Conservation (phyloP, 2,329 filamentous ascomycete species). For the Periglandula ipomoeae region DNA sequence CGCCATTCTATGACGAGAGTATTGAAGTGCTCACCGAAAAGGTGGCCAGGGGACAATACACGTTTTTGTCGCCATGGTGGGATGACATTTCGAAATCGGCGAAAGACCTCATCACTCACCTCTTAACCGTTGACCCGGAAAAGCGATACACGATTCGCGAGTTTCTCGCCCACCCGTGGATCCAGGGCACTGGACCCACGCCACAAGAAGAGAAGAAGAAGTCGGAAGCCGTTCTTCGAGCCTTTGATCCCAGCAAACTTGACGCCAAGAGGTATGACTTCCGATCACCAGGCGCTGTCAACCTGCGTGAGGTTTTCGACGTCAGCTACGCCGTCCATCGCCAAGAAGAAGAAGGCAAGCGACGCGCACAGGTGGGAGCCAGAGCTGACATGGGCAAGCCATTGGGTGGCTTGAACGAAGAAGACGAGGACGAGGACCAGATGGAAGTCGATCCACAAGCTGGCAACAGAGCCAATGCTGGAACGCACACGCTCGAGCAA, state of each 20-base stretch:
- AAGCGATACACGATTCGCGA: conserved; percentile 90
- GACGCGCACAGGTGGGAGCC: conserved; percentile 71
- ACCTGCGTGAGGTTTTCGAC: conserved; percentile 93
- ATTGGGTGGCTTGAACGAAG: conserved; percentile 60
- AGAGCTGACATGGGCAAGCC: conserved; percentile 53
- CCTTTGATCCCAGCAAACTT: conserved; percentile 47
- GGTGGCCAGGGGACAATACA: conserved; percentile 92
- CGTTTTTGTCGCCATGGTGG: conserved; percentile 98
- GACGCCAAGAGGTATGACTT: conserved; percentile 73
- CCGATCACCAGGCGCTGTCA: conserved; percentile 88
- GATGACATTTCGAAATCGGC: conserved; percentile 94
- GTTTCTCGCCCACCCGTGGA: conserved; percentile 93
- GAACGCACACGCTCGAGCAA: conserved; percentile 67
- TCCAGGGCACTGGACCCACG: conserved; percentile 54
- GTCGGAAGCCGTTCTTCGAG: conserved; percentile 33
- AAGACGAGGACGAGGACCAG: conserved; percentile 46
- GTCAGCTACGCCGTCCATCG: conserved; percentile 96
- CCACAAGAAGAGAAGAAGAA: conserved; percentile 51
- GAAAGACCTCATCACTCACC: conserved; percentile 86
- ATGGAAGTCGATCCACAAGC: conserved; percentile 57
- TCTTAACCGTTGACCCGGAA: conserved; percentile 88
- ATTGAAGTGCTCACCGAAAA: conserved; percentile 97
- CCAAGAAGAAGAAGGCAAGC: conserved; percentile 91
- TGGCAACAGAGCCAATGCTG: conserved; percentile 33
- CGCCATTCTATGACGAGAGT: conserved; percentile 96